Percentiles rank a stretch among this genome's conserved stretches.
Evolutionary conservation across 2,329 filamentous ascomycete species (phyloP).

Genomic region (Calonectria hongkongensis): DNA sequence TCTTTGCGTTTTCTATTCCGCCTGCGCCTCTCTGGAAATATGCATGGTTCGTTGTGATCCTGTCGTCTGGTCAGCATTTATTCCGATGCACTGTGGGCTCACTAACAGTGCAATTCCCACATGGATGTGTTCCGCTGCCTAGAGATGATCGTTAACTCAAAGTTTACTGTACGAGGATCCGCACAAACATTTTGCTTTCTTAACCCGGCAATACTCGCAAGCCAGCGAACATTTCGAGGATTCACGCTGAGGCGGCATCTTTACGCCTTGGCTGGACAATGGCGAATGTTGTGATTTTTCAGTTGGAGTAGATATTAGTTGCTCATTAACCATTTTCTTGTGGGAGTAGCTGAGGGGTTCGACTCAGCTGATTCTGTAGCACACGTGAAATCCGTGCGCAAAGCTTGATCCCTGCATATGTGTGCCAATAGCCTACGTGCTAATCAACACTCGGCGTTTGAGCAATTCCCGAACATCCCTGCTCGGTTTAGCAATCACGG

Average conservation of each 20-base stretch:
- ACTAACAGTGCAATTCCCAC: conserved; percentile 27
- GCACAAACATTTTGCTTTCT: conserved; percentile 25
- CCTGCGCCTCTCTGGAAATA: conserved; percentile 29
- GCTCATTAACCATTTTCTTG: conserved; percentile 4
- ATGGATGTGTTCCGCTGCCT: conserved; percentile 31
- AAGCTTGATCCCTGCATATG: not conserved
- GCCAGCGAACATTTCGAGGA: conserved; percentile 25
- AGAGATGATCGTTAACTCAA: not conserved
- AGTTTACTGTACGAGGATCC: no score
- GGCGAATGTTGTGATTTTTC: no score
- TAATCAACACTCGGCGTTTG: conserved; percentile 3
- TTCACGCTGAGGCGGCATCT: conserved; percentile 22
- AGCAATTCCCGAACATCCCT: conserved; percentile 13
- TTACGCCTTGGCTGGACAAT: not conserved
- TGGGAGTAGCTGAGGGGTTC: conserved; percentile 6
- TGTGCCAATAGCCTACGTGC: not conserved
- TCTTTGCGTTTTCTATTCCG: conserved; percentile 29
- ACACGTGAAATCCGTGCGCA: not conserved
- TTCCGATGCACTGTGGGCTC: not conserved
- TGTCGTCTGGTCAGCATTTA: not conserved
- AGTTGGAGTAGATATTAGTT: not conserved
- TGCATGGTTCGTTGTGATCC: conserved; percentile 29
- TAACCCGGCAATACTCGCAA: conserved; percentile 29
- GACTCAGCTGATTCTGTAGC: not conserved
- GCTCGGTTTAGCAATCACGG: not conserved